Conservation (phyloP, 768 basidiomycete genomes). For the Leccinum olivaceopallidum region DNA sequence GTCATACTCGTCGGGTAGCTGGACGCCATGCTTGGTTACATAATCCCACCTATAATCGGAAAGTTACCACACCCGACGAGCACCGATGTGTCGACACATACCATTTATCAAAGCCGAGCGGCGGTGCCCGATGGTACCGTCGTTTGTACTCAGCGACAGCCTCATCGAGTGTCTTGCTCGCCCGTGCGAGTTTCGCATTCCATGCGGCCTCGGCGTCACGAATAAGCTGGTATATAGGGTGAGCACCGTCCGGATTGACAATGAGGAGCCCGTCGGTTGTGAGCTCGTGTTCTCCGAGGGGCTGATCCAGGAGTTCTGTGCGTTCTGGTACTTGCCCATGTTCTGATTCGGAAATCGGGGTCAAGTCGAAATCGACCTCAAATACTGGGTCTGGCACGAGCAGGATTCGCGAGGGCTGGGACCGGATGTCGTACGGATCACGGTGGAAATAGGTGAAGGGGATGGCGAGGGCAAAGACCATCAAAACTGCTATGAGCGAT, state of each 20-base stretch:
- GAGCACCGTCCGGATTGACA: conserved; percentile 37
- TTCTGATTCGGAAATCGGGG: not conserved
- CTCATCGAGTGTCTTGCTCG: conserved; percentile 38
- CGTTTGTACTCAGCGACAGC: conserved; percentile 41
- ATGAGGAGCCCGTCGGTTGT: conserved; percentile 33
- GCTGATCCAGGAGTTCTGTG: not conserved
- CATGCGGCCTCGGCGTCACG: conserved; percentile 37
- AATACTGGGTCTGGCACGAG: not conserved
- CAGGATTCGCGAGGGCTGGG: not conserved
- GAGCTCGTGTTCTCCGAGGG: conserved; percentile 22
- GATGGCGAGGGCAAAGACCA: not conserved
- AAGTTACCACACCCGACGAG: not conserved
- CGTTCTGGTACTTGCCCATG: not conserved
- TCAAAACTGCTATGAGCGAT: not conserved
- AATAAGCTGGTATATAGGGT: conserved; percentile 48
- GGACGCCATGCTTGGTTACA: conserved; percentile 35
- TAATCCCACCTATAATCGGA: too few species aligned
- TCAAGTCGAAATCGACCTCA: not conserved
- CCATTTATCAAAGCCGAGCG: conserved; percentile 46
- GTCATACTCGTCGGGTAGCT: conserved; percentile 49
- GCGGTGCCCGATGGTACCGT: conserved; percentile 37
- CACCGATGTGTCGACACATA: conserved; percentile 20
- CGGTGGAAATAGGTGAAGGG: not conserved
- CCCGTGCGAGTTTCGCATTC: conserved; percentile 34
- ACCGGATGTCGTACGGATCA: not conserved